Base-by-base conservation (phyloP, 352 stramenopile species). In the Globisporangium cylindrosporum region DNA sequence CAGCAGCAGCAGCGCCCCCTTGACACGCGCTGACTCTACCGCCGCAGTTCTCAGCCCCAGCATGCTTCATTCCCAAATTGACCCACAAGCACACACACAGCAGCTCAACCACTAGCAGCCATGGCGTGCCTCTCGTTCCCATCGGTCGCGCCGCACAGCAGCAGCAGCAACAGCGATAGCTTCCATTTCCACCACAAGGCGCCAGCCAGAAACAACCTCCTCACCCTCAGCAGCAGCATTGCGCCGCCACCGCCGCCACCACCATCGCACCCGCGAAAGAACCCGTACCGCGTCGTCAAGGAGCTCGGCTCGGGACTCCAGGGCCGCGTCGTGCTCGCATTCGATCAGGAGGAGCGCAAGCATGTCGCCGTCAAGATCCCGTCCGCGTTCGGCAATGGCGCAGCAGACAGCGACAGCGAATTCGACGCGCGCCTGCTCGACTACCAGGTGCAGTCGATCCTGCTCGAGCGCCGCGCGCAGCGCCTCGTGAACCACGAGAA, bases 281-380 rank as follows among this genome's bases (percentile, higher is more conserved):
- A 74, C 74, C 32, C 82, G 71, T 84, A 81, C 71, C 57, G 68
- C 27, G 78, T 93, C 24, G 64, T 80, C 49, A 78, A 82, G 51
- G 81, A 91, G 64, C 79, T 93, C 36, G 81, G 83, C 48, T 78
- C 81, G 1, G 84, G 82, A 0, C 78, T 91, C 49, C 81, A 93
- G 62, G 84, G 84, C 36, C 80, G 79, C 61, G 84, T 93, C 46
- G 59, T 91, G 34, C 69, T 89, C 46, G 82, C 84, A 22, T 73
- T 79, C 29, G 82, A 93, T 62, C 73, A 86, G 62, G 67, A 64
- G 59, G 48, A 74, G 49, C 71, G 80, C 41, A 64, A 74, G 59
- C 61, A 80, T 65, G 84, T 93, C n/a, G 84, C 82, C n/a, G 70
- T 93, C n/a, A 93, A 93, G 68, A 70, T 92, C 9, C 81, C 82